Conservation (phyloP, 2,329 filamentous ascomycete genomes). For the Curvularia verruculosa region DNA sequence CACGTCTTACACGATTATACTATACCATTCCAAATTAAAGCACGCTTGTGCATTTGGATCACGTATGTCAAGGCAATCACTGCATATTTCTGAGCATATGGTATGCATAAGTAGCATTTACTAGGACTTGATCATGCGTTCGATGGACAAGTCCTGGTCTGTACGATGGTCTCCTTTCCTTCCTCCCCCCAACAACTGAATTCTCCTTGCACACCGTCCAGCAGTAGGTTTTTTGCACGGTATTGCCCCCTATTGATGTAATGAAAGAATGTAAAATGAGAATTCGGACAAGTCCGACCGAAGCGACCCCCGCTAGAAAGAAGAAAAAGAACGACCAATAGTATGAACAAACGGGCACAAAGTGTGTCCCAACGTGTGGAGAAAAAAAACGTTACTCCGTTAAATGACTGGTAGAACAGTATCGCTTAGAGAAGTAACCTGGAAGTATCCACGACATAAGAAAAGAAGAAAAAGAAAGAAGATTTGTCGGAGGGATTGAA, state of each 20-base stretch:
- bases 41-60: neutral
- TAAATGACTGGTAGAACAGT: neutral
- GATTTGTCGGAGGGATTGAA: neutral
- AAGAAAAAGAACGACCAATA: slow-evolving; percentile 1
- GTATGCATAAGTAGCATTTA: neutral
- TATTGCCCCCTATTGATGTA: slow-evolving; percentile 3
- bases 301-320: slow-evolving; percentile 11
- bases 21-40: neutral
- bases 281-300: neutral
- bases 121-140: neutral
- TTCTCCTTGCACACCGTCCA: slow-evolving; percentile 11
- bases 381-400: slow-evolving; percentile 8
- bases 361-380: slow-evolving; percentile 3
- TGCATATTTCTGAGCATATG: neutral
- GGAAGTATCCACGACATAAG: slow-evolving; percentile 2
- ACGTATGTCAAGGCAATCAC: neutral
- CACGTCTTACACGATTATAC: neutral
- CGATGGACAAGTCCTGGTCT: neutral
- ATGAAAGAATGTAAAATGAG: slow-evolving; percentile 3
- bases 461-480: neutral
- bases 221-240: slow-evolving; percentile 11
- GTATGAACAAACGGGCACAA: slow-evolving; percentile 7
- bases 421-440: slow-evolving; percentile 5
- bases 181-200: neutral
- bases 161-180: neutral